Evolutionary conservation across 768 basidiomycete genomes (phyloP), one percentile per base, ranked within the genome.

Genomic region (Hericium alpestre): DNA sequence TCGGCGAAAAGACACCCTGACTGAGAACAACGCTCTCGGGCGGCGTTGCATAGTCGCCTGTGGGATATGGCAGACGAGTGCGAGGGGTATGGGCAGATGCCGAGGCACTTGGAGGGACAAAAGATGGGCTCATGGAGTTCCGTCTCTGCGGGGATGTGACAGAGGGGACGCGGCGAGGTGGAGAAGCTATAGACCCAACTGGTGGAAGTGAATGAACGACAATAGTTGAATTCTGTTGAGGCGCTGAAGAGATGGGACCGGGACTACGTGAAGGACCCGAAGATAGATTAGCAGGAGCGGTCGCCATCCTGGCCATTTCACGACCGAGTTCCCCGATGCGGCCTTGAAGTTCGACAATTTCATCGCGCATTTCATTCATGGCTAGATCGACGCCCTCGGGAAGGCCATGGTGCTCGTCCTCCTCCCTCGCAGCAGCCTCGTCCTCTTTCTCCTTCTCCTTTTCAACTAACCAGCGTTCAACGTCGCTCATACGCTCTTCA

Each of bases 401-500:
- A 32, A 32, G 32, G 32, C 32, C 32, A 10, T 5, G 32, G 23
- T 46, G 56, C 9, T 59, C 55, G 8, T 58, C 56, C 18, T 64
- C 66, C n/a, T 57, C 56, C 38, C 40, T 60, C 22, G 27, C 32
- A 18, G 49, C 55, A 22, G 61, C 54, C 2, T 32, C 47, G 27
- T 56, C 62, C 38, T 79, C 80, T 58, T 79, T 82, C 63, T 84
- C 83, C 58, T 76, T 82, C 71, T 92, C 89, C 66, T 86, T 90
- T 59, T 90, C 89, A 5, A 92, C 90, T 9, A 92, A 74, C 87
- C 88, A 93, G 48, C 83, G 77, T 66, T 93, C 90, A n/a, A 93
- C 90, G 56, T 93, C 90, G 59, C 84, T 82, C 90, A 93, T 93
- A 37, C 90, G 80, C 18, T 92, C 90, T 62, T 93, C 90, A n/a